Evolutionary conservation across 1,139 yeast species (phyloP).

Genomic region (Suhomyces yuchorum): DNA sequence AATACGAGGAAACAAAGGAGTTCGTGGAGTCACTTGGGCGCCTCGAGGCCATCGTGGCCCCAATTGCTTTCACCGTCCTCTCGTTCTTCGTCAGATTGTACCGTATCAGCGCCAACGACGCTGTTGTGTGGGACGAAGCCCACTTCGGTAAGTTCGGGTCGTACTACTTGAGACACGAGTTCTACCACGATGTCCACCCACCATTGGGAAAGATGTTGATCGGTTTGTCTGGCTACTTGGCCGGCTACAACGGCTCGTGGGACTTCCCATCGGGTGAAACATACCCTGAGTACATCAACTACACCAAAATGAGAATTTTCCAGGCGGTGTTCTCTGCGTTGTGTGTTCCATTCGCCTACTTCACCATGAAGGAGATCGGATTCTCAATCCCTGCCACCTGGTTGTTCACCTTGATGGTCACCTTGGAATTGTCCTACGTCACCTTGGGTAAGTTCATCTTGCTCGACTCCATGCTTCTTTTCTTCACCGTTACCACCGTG

Average conservation of each 20-base stretch:
- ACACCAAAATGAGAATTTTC: conserved; percentile 89
- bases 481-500: conserved; percentile 86
- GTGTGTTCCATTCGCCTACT: conserved; percentile 93
- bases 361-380: conserved; percentile 83
- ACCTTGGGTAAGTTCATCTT: conserved; percentile 91
- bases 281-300: conserved; percentile 87
- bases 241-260: conserved; percentile 95
- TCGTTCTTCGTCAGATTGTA: conserved; percentile 56
- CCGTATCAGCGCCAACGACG: conserved; percentile 50
- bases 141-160: conserved; percentile 95
- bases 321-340: conserved; percentile 88
- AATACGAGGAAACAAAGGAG: conserved; percentile 35
- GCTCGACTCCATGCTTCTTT: conserved; percentile 92
- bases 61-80: conserved; percentile 49
- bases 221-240: conserved; percentile 90
- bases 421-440: conserved; percentile 81
- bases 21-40: conserved; percentile 33
- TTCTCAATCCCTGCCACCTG: conserved; percentile 81
- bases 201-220: conserved; percentile 97
- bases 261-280: conserved; percentile 85
- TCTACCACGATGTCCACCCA: conserved; percentile 98
- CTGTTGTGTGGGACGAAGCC: conserved; percentile 68
- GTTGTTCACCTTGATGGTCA: conserved; percentile 85
- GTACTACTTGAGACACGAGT: conserved; percentile 86
- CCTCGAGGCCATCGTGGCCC: conserved; percentile 44